Conservation (phyloP, 345 rosid genomes). For the Ricinus communis region DNA sequence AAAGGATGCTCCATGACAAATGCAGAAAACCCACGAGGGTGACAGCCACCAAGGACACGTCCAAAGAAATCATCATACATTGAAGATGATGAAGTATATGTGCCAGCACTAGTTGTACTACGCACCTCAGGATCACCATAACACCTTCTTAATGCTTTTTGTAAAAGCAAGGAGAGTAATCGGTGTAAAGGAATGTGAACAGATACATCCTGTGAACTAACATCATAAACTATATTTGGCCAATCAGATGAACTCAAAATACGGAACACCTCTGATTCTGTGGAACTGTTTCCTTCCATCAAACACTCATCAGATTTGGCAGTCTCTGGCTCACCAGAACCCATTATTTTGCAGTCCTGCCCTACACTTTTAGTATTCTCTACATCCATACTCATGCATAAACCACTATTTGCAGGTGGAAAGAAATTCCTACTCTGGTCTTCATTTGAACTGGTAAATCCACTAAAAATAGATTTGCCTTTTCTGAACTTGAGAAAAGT, state of each 20-base stretch:
- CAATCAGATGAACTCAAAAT: constrained; percentile 58
- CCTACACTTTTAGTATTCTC: constrained; percentile 39
- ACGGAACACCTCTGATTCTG: constrained; percentile 36
- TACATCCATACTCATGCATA: constrained; percentile 32
- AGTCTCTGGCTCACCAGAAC: constrained; percentile 34
- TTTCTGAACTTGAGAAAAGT: constrained; percentile 48
- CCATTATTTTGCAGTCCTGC: constrained; percentile 31
- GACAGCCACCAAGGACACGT: constrained; percentile 53
- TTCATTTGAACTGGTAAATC: constrained; percentile 52
- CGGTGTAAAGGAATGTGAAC: constrained; percentile 83
- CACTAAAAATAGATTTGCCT: constrained; percentile 55
- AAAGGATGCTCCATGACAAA: constrained; percentile 87
- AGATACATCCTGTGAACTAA: constrained; percentile 76
- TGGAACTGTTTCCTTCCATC: constrained; percentile 35
- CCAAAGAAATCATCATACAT: constrained; percentile 61
- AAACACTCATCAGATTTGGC: constrained; percentile 36
- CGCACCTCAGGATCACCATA: constrained; percentile 54
- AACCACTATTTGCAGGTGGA: constrained; percentile 31
- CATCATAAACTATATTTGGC: constrained; percentile 72
- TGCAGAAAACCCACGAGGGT: constrained; percentile 80
- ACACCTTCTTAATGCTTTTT: constrained; percentile 62
- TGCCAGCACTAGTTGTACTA: constrained; percentile 23
- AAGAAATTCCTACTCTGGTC: constrained; percentile 35
- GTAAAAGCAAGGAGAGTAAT: constrained; percentile 69
- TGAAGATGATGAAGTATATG: constrained; percentile 34